A percentile compares a stretch with the other conserved stretches of the same genome.
phyloP scores from a whole-genome alignment of 1,139 yeast genomes.

The Yamadazyma trypodendri region DNA sequence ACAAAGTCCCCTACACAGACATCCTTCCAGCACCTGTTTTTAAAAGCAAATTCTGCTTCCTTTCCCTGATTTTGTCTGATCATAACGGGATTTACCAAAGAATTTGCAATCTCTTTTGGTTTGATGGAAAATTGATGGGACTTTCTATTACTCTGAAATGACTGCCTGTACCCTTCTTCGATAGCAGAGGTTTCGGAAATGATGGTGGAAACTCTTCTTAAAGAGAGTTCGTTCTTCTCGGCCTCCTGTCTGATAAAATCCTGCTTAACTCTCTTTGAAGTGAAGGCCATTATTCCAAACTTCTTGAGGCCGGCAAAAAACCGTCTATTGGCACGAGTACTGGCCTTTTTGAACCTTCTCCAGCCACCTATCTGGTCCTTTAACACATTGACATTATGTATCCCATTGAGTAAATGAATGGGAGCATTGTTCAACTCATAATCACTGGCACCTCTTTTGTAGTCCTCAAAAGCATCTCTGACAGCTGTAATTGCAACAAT shows the following conservation, averaged over 20 bases:
- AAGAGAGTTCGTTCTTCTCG: slow-evolving; percentile 27
- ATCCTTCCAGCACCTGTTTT: slow-evolving; percentile 81
- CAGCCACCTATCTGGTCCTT: slow-evolving; percentile 62
- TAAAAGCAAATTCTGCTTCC: slow-evolving; percentile 37
- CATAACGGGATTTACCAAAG: slow-evolving; percentile 33
- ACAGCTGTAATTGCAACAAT: slow-evolving; percentile 85
- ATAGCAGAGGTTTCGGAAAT: slow-evolving; percentile 27
- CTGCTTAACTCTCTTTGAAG: slow-evolving; percentile 27
- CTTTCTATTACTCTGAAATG: slow-evolving; percentile 15
- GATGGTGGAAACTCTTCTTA: slow-evolving; percentile 42
- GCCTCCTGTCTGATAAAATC: slow-evolving; percentile 27
- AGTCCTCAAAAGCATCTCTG: slow-evolving; percentile 94
- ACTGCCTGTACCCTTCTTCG: slow-evolving; percentile 10
- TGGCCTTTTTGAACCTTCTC: slow-evolving; percentile 63
- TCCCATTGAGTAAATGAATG: slow-evolving; percentile 71
- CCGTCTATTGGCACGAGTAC: slow-evolving; percentile 24
- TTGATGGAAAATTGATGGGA: slow-evolving; percentile 18
- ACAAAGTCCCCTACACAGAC: slow-evolving; percentile 87
- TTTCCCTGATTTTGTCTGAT: slow-evolving; percentile 17
- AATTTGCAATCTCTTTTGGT: slow-evolving; percentile 19
- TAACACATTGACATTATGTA: slow-evolving; percentile 75
- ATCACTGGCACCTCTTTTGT: slow-evolving; percentile 77
- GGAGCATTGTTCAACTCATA: slow-evolving; percentile 83
- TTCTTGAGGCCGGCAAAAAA: slow-evolving; percentile 23
- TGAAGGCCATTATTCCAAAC: slow-evolving; percentile 26